Percentiles rank a stretch among this genome's conserved stretches.
Evolutionary conservation across 345 rosid species (phyloP).

Genomic region (Populus euphratica): DNA sequence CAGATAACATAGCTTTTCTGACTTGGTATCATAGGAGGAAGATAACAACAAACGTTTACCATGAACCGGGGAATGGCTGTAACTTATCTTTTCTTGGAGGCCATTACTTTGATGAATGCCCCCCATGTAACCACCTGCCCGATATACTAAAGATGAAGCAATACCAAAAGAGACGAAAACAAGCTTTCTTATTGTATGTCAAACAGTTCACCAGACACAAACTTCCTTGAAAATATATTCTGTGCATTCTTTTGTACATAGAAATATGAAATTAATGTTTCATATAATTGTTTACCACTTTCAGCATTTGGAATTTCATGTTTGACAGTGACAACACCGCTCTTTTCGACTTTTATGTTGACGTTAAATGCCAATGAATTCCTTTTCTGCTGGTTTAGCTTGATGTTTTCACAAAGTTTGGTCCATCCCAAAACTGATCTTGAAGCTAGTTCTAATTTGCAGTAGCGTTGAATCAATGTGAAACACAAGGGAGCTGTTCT

Average conservation of each 20-base stretch:
- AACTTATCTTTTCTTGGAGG: constrained; percentile 12
- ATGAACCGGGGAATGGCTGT: constrained; percentile 11
- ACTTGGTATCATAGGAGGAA: background rate
- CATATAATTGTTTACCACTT: constrained; percentile 5
- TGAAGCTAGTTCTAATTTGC: background rate
- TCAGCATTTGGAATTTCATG: constrained; percentile 5
- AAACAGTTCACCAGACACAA: constrained; percentile 1
- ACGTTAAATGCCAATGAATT: background rate
- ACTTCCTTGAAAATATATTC: constrained; percentile 17
- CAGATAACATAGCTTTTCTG: constrained; percentile 33
- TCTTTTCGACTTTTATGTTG: background rate
- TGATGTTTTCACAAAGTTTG: background rate
- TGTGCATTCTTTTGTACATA: constrained; percentile 67
- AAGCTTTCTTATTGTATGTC: constrained; percentile 2
- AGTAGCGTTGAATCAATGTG: background rate
- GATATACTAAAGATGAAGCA: background rate
- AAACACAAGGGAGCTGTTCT: background rate
- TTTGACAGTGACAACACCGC: background rate
- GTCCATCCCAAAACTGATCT: background rate
- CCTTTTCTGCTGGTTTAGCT: background rate
- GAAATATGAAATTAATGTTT: constrained; percentile 17
- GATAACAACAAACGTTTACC: background rate
- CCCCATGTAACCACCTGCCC: background rate
- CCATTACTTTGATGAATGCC: constrained; percentile 8
- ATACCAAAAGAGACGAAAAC: background rate